Conservation (phyloP, 805 yeast species). For the Ogataea salicorniae region DNA sequence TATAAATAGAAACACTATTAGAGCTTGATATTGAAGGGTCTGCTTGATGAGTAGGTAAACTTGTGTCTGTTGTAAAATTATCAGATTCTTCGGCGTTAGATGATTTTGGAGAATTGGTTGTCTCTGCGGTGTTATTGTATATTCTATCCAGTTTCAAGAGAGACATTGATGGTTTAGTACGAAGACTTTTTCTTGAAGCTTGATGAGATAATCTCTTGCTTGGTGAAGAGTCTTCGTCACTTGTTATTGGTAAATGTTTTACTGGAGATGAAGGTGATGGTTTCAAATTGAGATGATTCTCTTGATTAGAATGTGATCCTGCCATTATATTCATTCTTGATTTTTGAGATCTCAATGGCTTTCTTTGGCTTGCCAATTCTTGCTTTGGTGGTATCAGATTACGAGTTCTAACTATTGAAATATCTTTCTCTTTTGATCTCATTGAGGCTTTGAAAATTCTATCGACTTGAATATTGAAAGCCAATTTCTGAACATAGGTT, state of each 20-base stretch:
- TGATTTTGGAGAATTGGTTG: slow-evolving; percentile 11
- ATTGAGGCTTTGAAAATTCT: slow-evolving; percentile 52
- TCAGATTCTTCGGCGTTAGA: slow-evolving; percentile 8
- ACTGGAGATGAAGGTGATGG: not conserved
- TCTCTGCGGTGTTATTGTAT: slow-evolving; percentile 10
- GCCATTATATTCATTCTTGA: slow-evolving; percentile 7
- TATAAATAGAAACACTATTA: slow-evolving; percentile 8
- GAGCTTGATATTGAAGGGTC: slow-evolving; percentile 5
- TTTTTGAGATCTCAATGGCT: slow-evolving; percentile 12
- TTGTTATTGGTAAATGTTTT: slow-evolving; percentile 1
- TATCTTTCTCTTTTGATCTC: slow-evolving; percentile 17
- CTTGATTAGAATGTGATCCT: not conserved
- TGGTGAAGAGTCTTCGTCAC: too few relatives aligned
- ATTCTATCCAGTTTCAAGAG: slow-evolving; percentile 19
- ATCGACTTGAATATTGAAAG: slow-evolving; percentile 60
- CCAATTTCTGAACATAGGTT: slow-evolving; percentile 45
- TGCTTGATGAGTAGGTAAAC: not conserved
- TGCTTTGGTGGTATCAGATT: not conserved
- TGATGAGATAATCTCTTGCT: too few relatives aligned
- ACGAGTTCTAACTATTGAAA: not conserved
- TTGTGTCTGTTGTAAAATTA: not conserved
- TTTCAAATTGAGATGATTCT: too few relatives aligned
- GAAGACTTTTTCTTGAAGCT: slow-evolving; percentile 7
- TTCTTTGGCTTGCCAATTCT: slow-evolving; percentile 4
- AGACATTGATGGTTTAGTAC: slow-evolving; percentile 22